A percentile compares a stretch with the other conserved stretches of the same genome.
Evolutionary conservation across 2,329 filamentous ascomycete species (phyloP).

Genomic region (Dactylella cylindrospora): DNA sequence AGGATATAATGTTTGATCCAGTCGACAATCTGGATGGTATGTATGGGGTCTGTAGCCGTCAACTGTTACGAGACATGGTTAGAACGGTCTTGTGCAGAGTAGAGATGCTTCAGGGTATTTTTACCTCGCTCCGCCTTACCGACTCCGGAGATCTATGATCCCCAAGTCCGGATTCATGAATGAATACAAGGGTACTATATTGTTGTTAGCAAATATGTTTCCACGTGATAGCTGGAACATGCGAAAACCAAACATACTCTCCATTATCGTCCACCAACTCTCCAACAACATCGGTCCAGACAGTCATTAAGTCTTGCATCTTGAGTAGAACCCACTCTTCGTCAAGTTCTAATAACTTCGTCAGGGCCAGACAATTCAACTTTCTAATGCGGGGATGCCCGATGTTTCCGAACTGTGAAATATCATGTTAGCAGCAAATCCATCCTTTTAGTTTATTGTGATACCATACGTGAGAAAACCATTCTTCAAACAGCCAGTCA

Average conservation of each 20-base stretch:
- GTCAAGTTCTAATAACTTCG: slow-evolving; percentile 67
- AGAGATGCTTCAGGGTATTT: background rate
- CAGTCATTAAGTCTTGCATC: slow-evolving; percentile 71
- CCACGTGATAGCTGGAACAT: slow-evolving; percentile 50
- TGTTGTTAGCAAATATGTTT: slow-evolving; percentile 16
- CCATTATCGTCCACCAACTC: slow-evolving; percentile 66
- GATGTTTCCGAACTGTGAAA: slow-evolving; percentile 48
- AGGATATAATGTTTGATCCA: slow-evolving; percentile 67
- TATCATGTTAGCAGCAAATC: slow-evolving; percentile 10
- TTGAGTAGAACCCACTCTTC: slow-evolving; percentile 61
- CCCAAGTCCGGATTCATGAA: background rate
- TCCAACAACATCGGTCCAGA: slow-evolving; percentile 71
- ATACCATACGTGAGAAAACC: slow-evolving; percentile 50
- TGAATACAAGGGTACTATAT: background rate
- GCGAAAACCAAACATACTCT: slow-evolving; percentile 56
- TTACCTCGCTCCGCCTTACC: slow-evolving; percentile 44
- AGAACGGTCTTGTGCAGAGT: background rate
- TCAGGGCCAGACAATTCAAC: slow-evolving; percentile 71
- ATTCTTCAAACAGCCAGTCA: slow-evolving; percentile 59
- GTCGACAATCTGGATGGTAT: slow-evolving; percentile 64
- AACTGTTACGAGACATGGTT: slow-evolving; percentile 49
- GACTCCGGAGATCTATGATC: slow-evolving; percentile 33
- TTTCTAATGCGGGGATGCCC: slow-evolving; percentile 55
- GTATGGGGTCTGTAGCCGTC: slow-evolving; percentile 65
- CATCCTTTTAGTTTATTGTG: background rate